Evolutionary conservation across 2,329 filamentous ascomycete species (phyloP).

Genomic region (Aquanectria penicillioides): DNA sequence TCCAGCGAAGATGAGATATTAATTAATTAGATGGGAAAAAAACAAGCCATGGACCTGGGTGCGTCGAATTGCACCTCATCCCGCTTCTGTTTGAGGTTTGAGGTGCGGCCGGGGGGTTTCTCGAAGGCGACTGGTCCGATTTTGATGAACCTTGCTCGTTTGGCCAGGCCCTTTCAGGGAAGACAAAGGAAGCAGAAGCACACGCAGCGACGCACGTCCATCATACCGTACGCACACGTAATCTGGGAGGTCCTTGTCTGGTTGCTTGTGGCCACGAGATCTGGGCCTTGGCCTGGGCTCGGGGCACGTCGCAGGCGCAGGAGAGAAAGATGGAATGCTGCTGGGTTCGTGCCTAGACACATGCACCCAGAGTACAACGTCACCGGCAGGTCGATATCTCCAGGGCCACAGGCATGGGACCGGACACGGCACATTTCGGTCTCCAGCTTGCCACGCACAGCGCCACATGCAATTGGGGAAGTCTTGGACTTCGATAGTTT

Average conservation of each 20-base stretch:
- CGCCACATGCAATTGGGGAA: too few species aligned
- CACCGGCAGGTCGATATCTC: too few species aligned
- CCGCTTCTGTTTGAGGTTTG: conserved; percentile 38
- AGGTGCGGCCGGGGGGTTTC: conserved; percentile 24
- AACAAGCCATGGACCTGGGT: conserved; percentile 16
- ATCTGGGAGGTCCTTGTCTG: conserved; percentile 8
- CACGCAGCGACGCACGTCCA: conserved; percentile 2
- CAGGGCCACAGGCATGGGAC: too few species aligned
- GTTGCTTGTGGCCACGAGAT: not conserved
- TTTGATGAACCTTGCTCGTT: conserved; percentile 24
- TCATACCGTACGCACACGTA: conserved; percentile 8
- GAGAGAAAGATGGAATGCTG: too few species aligned
- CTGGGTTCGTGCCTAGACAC: too few species aligned
- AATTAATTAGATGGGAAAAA: conserved; percentile 21
- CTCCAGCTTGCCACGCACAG: too few species aligned
- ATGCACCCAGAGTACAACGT: too few species aligned
- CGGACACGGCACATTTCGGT: too few species aligned
- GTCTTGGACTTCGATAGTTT: too few species aligned
- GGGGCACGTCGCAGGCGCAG: too few species aligned
- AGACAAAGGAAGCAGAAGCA: too few species aligned
- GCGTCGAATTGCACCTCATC: conserved; percentile 33
- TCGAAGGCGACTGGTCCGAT: conserved; percentile 22
- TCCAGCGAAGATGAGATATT: conserved; percentile 23
- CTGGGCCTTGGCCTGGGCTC: too few species aligned
- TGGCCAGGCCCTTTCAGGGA: conserved; percentile 16